Percentiles rank a stretch among this genome's conserved stretches.
phyloP scores from a whole-genome alignment of 768 basidiomycete species.

The Lentinula raphanica region DNA sequence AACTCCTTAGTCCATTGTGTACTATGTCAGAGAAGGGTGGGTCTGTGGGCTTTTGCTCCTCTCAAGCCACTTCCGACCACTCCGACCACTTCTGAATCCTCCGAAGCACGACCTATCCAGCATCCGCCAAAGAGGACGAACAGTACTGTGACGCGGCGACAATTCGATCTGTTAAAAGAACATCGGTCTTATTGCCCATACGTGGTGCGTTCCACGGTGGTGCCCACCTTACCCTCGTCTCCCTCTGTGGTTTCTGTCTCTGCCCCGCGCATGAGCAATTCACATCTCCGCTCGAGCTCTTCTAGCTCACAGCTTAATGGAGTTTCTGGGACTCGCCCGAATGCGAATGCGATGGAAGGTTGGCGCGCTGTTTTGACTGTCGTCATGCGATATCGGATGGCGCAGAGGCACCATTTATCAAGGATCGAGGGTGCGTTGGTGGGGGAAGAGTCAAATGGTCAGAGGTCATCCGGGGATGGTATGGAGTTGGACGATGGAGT shows the following conservation, averaged over 20 bases:
- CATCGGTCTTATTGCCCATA: constrained; percentile 88
- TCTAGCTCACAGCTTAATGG: constrained; percentile 28
- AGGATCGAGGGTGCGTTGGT: not conserved
- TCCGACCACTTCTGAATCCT: not conserved
- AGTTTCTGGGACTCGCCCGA: constrained; percentile 10
- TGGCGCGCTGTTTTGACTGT: constrained; percentile 77
- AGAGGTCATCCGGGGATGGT: constrained; percentile 16
- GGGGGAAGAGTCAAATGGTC: constrained; percentile 2
- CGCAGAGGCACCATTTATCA: constrained; percentile 38
- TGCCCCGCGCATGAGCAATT: constrained; percentile 2
- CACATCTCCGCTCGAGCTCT: constrained; percentile 18
- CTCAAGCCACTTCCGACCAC: constrained; percentile 9
- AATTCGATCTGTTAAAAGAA: constrained; percentile 73
- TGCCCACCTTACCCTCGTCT: constrained; percentile 50
- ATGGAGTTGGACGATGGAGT: constrained; percentile 42
- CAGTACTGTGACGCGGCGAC: constrained; percentile 27
- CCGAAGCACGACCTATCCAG: constrained; percentile 17
- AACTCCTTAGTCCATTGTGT: constrained; percentile 56
- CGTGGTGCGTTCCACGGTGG: constrained; percentile 59
- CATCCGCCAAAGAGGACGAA: constrained; percentile 5
- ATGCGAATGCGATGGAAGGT: constrained; percentile 48
- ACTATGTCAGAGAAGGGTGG: constrained; percentile 74
- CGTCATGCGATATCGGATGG: constrained; percentile 60
- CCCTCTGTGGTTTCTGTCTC: constrained; percentile 15
- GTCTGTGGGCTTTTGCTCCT: constrained; percentile 68